These are phyloP conservation scores for Backusella liffmaniae DNA, from an alignment of 192 early-diverging fungal genomes.

Conservation along the genomic window DNA sequence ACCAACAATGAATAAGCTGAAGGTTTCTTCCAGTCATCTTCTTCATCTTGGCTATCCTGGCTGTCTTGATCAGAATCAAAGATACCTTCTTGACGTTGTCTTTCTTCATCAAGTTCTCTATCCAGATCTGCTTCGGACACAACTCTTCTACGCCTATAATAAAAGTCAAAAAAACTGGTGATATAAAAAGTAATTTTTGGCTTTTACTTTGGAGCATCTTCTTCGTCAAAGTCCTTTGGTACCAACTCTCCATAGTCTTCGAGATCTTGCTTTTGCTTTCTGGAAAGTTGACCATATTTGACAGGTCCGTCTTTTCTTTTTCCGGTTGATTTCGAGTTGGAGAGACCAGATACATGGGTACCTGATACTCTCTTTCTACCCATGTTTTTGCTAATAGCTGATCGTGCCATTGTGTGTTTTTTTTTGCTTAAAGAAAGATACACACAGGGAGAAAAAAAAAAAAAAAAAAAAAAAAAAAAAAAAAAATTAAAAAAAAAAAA, in stretches of 20 bases:
- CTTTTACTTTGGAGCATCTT: constrained; percentile 10
- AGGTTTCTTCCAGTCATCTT: constrained; percentile 48
- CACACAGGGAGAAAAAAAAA: no score
- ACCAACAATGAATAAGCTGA: constrained; percentile 59
- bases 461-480: background rate
- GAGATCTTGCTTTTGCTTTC: constrained; percentile 53
- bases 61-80: constrained; percentile 23
- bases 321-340: constrained; percentile 23
- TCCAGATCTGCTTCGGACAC: constrained; percentile 52
- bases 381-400: constrained; percentile 30
- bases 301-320: constrained; percentile 36
- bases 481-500: background rate
- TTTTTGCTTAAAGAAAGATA: background rate
- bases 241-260: constrained; percentile 73
- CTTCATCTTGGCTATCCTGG: constrained; percentile 37
- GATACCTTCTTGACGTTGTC: constrained; percentile 31
- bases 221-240: constrained; percentile 46
- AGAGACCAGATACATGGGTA: constrained; percentile 31
- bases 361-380: constrained; percentile 12
- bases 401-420: constrained; percentile 10
- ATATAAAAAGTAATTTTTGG: no score
- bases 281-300: constrained; percentile 46
- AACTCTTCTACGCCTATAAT: constrained; percentile 41
- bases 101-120: constrained; percentile 39
- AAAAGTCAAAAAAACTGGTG: no score